Percentiles rank a stretch among this genome's conserved stretches.
These are phyloP conservation scores for Ophiostoma ulmi DNA, from an alignment of 2,329 filamentous ascomycete genomes.

Conservation along the genomic window DNA sequence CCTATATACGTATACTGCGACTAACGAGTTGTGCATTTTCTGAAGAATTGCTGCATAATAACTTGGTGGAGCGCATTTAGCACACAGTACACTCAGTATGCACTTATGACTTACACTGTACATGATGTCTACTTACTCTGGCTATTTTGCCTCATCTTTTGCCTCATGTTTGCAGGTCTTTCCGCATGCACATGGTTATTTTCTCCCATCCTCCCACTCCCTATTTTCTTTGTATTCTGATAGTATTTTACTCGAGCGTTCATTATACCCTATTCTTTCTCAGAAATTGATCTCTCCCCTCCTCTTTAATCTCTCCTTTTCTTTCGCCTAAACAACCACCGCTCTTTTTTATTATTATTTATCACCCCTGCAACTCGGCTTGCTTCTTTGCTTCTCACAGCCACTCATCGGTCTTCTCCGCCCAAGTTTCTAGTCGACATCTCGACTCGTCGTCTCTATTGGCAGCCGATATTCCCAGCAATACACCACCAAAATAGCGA, in stretches of 20 bases:
- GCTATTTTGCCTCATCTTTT: not conserved
- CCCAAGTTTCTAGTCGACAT: not conserved
- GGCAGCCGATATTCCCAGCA: no score
- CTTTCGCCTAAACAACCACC: not conserved
- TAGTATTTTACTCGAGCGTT: not conserved
- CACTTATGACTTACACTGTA: not conserved
- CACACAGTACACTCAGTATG: not conserved
- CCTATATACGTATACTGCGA: no score
- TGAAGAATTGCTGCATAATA: slow-evolving; percentile 5
- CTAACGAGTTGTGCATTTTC: not conserved
- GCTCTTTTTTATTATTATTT: not conserved
- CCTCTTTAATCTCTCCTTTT: not conserved
- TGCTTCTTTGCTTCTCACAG: not conserved
- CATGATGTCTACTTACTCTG: not conserved
- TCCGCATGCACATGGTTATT: no score
- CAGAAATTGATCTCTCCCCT: not conserved
- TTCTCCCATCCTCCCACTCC: no score
- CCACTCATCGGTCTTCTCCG: not conserved
- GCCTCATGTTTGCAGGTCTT: no score
- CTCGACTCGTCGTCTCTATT: no score
- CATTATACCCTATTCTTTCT: not conserved
- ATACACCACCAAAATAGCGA: not conserved
- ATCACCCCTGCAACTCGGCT: not conserved
- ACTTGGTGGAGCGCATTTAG: not conserved
- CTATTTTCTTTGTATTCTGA: not conserved